Base-by-base conservation (phyloP, 768 basidiomycete genomes). In the Boletus eberwhitei region DNA sequence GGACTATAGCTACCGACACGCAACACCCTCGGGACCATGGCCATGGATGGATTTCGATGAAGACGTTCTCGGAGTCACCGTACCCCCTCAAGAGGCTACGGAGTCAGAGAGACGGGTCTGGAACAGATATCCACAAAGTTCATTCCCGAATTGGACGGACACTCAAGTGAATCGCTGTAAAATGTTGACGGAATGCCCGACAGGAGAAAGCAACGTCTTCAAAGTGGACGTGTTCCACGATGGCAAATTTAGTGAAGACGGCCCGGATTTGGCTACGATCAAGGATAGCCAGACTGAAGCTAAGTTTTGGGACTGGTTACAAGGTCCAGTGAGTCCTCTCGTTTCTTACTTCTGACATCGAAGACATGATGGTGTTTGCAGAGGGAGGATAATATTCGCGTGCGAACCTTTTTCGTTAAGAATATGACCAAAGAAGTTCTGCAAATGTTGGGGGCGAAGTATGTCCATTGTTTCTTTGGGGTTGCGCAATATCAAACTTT, bases 361-460 rank as follows among this genome's bases (percentile, higher is more conserved):
- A 21, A 36, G n/a, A 19, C 13, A 32, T 5, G 29, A 41, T n/a
- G 14, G 17, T n/a, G 21, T 38, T 43, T 21, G 26, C 47, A 71
- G 68, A 62, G 73, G 41, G 74, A 75, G 1, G 5, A 49, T 12
- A 64, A 69, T 12, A 61, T 78, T n/a, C 75, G 79, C 32, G 65
- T 81, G 5, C 74, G 80, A 19, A 76, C 76, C 1, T 22, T 83
- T 41, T 85, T 84, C 55, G 69, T 83, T 0, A 75, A 82, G 26
- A 74, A 76, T 51, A 65, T 84, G 54, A 74, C 77, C 0, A 76
- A 77, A 8, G 74, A 78, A 5, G 76, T 81, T 8, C 61, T 85
- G 39, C 77, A 80, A 59, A 82, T 84, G 75, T 68, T 84, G 7
- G 83, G 85, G 11, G 73, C 78, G 37, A 81, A 64, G 84, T 83